phyloP scores from a whole-genome alignment of 768 basidiomycete species.

The Tephrocybe sp. region DNA sequence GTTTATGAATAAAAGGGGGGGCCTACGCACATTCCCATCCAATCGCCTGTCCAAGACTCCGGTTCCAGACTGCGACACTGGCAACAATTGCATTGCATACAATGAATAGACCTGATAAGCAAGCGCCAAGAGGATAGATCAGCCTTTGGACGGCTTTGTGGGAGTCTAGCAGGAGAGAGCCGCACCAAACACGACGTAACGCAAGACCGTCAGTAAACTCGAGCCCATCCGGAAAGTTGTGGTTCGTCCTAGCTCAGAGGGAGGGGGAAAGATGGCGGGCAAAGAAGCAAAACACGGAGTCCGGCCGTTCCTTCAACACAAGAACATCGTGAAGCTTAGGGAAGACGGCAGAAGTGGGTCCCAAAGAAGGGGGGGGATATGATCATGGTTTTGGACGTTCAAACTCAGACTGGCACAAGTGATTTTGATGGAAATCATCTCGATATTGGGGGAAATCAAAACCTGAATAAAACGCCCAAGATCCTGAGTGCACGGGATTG shows the following conservation, averaged over 20 bases:
- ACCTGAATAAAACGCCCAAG: neutral
- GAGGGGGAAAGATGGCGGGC: neutral
- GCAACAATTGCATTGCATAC: conserved; percentile 64
- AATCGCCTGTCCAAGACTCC: conserved; percentile 41
- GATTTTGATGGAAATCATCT: neutral
- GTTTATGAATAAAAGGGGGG: neutral
- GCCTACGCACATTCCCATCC: conserved; percentile 37
- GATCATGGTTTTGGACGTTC: neutral
- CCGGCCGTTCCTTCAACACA: neutral
- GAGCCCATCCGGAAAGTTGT: conserved; percentile 26
- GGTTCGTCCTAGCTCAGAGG: neutral
- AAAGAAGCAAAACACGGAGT: neutral
- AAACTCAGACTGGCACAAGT: conserved; percentile 16
- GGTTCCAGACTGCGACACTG: conserved; percentile 69
- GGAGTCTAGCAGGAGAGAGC: neutral
- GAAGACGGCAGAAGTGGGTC: neutral
- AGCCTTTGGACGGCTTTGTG: neutral
- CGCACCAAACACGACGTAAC: conserved; percentile 61
- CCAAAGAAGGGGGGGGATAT: neutral
- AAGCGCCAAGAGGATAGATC: conserved; percentile 8
- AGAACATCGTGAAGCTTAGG: conserved; percentile 12
- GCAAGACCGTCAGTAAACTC: conserved; percentile 44
- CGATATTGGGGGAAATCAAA: neutral
- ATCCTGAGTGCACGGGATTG: conserved; percentile 12
- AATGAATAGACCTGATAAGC: conserved; percentile 59